Evolutionary conservation across 2,329 filamentous ascomycete species (phyloP).

Genomic region (Bipolaris gigantea): DNA sequence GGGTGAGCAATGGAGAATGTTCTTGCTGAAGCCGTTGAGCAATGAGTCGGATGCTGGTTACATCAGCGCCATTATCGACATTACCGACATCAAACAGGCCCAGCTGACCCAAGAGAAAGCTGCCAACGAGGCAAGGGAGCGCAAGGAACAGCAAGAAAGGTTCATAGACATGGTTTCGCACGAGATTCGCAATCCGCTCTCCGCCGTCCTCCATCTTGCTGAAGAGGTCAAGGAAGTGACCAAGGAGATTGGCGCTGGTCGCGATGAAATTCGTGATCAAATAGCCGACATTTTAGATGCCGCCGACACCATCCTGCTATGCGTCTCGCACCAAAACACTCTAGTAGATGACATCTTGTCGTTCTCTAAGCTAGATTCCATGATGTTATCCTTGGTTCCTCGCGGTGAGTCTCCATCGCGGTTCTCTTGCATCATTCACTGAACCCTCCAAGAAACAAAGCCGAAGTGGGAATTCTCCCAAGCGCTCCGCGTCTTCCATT

Average conservation of each 20-base stretch:
- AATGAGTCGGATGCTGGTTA: constrained; percentile 49
- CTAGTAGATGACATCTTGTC: constrained; percentile 54
- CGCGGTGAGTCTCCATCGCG: constrained; percentile 24
- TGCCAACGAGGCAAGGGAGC: constrained; percentile 48
- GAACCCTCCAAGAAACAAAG: constrained; percentile 25
- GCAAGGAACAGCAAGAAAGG: constrained; percentile 51
- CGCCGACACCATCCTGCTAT: constrained; percentile 48
- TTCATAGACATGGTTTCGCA: constrained; percentile 53
- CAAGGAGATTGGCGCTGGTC: constrained; percentile 23
- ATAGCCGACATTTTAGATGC: constrained; percentile 40
- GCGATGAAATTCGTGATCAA: constrained; percentile 22
- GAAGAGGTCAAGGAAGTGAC: constrained; percentile 48
- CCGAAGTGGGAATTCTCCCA: constrained; percentile 45
- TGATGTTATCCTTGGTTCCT: constrained; percentile 46
- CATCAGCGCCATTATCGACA: constrained; percentile 52
- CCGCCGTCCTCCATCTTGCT: constrained; percentile 47
- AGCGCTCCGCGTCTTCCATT: constrained; percentile 46
- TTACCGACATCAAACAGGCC: constrained; percentile 50
- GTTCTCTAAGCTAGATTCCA: constrained; percentile 53
- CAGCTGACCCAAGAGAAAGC: constrained; percentile 48
- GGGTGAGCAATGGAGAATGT: constrained; percentile 46
- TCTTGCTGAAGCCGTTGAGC: constrained; percentile 48
- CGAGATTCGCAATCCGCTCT: constrained; percentile 46
- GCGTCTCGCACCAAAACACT: constrained; percentile 50
- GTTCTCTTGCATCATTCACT: background rate